These are phyloP conservation scores for Pascua sp. DNA, from an alignment of 1,284 basidiomycete genomes.

Conservation along the genomic window DNA sequence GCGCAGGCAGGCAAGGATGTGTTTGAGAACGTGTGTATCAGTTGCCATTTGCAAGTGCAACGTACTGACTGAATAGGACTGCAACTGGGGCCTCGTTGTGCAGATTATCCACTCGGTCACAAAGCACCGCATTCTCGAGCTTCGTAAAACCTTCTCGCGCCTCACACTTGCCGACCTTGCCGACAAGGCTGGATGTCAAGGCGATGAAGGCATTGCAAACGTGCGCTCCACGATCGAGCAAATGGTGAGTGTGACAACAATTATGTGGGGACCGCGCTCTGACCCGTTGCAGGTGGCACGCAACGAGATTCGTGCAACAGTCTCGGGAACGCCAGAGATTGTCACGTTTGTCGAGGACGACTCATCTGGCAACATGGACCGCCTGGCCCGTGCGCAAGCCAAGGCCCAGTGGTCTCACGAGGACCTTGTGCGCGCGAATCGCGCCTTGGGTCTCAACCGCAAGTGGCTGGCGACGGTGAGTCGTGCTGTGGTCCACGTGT, in stretches of 20 bases:
- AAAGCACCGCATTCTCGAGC: slow-evolving; percentile 29
- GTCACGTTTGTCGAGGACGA: slow-evolving; percentile 32
- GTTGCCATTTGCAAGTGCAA: background rate
- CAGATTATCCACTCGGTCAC: slow-evolving; percentile 32
- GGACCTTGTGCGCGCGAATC: slow-evolving; percentile 26
- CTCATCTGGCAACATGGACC: slow-evolving; percentile 13
- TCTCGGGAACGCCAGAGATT: slow-evolving; percentile 18
- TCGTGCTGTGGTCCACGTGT: background rate
- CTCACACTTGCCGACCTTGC: slow-evolving; percentile 30
- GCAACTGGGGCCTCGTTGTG: slow-evolving; percentile 33
- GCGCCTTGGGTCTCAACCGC: slow-evolving; percentile 23
- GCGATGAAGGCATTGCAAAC: slow-evolving; percentile 5
- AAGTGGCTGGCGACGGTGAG: slow-evolving; percentile 37
- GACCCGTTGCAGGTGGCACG: slow-evolving; percentile 15
- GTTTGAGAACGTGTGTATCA: slow-evolving; percentile 5
- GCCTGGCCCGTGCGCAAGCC: slow-evolving; percentile 18
- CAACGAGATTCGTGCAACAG: slow-evolving; percentile 21
- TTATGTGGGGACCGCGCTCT: slow-evolving; percentile 26
- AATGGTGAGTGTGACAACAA: slow-evolving; percentile 31
- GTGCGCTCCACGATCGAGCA: slow-evolving; percentile 17
- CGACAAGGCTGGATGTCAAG: slow-evolving; percentile 15
- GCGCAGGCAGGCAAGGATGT: slow-evolving; percentile 1
- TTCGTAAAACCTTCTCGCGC: slow-evolving; percentile 33
- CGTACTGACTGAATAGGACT: slow-evolving; percentile 29
- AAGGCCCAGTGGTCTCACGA: slow-evolving; percentile 20